Base-by-base conservation (phyloP, 2,329 filamentous ascomycete genomes). In the Aspergillus niger region DNA sequence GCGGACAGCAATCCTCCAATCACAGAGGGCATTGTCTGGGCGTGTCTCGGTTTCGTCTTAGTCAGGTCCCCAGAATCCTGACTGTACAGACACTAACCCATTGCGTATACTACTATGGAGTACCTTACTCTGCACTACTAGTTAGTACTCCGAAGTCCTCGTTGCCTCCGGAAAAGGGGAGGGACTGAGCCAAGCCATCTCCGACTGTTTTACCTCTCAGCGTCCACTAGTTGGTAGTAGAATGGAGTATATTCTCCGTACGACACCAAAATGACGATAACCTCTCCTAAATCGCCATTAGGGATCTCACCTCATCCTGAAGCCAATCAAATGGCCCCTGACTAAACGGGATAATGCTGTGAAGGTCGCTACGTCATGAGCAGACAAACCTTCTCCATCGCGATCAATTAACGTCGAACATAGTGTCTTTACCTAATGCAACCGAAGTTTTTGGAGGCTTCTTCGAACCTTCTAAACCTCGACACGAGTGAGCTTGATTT, bases 1-100 rank as follows among this genome's bases (percentile, higher is more conserved):
- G 58, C 51, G 58, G 48, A 38, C 55, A 17, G 17, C 7, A 52
- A 39, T 54, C 57, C 41, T 41, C 64, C 65, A 67, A 67, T 66
- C 55, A 65, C 22, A 28, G 28, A 26, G 43, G 43, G 48, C n/a
- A 2, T 10, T 20, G 20, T n/a, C 36, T 20, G 26, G 53, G 53
- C 41, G 41, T 55, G 53, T 55, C 53, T 55, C 39, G 53, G 53
- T 10, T 43, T 44, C 39, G 39, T 20, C 41, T 55, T 55, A 55
- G 53, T 55, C 53, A 44, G 41, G 41, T 44, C 41, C 41, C 41
- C 20, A 44, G 41, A 20, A 44, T 44, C 24, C 41, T 44, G 41
- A 44, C 41, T 24, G 20, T 24, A 22, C 41, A 44, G 8, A 20
- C 32, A 36, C 32, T 36, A 36, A 36, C 32, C 32, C 32, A 36